phyloP scores from a whole-genome alignment of 1,284 basidiomycete genomes.

The Sparassis latifolia region DNA sequence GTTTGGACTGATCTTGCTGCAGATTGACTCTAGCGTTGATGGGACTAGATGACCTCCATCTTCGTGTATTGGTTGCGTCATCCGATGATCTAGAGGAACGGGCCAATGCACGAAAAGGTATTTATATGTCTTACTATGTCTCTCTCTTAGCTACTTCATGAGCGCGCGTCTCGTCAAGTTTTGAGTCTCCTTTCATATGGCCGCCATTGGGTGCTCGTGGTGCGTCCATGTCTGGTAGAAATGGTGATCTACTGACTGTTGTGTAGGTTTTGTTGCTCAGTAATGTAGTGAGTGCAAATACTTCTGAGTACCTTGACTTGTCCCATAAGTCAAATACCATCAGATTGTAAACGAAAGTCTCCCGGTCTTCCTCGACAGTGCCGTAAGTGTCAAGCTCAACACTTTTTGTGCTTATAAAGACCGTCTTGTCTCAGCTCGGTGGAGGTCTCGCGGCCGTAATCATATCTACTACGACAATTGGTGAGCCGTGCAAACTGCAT shows the following conservation, averaged over 20 bases:
- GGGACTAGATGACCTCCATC: conserved; percentile 93
- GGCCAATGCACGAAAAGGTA: conserved; percentile 66
- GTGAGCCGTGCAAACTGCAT: conserved; percentile 26
- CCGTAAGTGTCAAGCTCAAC: conserved; percentile 41
- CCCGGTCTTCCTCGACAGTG: conserved; percentile 89
- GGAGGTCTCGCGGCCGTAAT: conserved; percentile 82
- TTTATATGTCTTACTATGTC: background rate
- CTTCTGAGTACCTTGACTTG: background rate
- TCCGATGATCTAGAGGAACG: conserved; percentile 69
- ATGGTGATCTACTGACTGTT: background rate
- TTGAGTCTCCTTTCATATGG: conserved; percentile 74
- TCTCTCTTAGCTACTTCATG: background rate
- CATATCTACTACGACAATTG: conserved; percentile 83
- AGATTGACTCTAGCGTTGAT: conserved; percentile 87
- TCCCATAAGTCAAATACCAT: background rate
- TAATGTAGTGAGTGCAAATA: conserved; percentile 51
- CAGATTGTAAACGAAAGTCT: conserved; percentile 89
- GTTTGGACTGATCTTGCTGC: background rate
- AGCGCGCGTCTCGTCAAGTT: conserved; percentile 35
- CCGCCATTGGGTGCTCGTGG: conserved; percentile 92
- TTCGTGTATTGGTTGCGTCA: conserved; percentile 79
- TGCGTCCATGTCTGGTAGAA: conserved; percentile 33
- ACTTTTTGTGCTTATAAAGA: too few relatives aligned
- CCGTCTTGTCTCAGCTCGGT: conserved; percentile 46
- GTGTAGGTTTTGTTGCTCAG: conserved; percentile 71